phyloP scores from a whole-genome alignment of 139 green algal species.

The Auxenochlorella pyrenoidosa region DNA sequence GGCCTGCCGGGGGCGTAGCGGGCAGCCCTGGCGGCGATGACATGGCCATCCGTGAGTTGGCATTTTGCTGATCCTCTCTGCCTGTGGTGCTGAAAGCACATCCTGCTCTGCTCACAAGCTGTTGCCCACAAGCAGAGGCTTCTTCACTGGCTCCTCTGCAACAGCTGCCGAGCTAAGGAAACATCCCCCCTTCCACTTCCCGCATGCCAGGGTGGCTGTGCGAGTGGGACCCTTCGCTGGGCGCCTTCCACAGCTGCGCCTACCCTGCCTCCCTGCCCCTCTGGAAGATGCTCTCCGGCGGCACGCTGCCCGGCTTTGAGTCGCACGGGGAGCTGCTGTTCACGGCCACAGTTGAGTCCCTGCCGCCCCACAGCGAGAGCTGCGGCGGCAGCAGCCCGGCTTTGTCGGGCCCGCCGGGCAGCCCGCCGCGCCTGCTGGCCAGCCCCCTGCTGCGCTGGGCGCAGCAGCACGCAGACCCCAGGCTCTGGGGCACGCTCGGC shows the following conservation, averaged over 20 bases:
- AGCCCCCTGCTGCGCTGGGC: not conserved
- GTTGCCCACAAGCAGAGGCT: not conserved
- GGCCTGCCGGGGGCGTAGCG: no score
- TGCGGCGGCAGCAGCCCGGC: not conserved
- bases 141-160: not conserved
- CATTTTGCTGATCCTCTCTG: not conserved
- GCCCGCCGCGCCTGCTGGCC: not conserved
- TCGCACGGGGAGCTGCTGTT: slow-evolving; percentile 19
- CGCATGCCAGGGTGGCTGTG: not conserved
- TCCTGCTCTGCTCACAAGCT: not conserved
- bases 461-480: not conserved
- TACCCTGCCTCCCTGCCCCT: not conserved
- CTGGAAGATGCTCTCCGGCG: not conserved
- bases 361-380: not conserved
- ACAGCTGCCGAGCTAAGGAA: no score
- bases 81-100: not conserved
- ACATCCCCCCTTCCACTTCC: not conserved
- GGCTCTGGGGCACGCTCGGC: not conserved
- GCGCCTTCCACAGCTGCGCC: not conserved
- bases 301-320: not conserved
- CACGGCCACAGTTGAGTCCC: not conserved
- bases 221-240: not conserved
- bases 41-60: not conserved
- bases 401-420: not conserved
- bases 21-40: not conserved